Evolutionary conservation across 352 stramenopile species (phyloP).

Genomic region (Phytopythium kandeliae): DNA sequence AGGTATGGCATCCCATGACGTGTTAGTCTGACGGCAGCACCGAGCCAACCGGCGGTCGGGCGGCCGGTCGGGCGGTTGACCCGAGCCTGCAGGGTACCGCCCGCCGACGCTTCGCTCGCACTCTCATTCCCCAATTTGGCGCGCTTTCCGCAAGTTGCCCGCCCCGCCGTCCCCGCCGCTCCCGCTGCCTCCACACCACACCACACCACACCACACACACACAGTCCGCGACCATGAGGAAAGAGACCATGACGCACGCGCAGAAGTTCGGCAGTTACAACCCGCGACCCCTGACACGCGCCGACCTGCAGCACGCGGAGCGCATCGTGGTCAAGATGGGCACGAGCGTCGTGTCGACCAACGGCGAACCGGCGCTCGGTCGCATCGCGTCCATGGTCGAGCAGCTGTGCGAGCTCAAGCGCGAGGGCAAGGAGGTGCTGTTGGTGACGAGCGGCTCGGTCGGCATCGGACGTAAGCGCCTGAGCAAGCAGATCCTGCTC

Average conservation of each 20-base stretch:
- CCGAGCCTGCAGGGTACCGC: no score
- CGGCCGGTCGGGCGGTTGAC: no score
- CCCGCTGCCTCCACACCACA: background rate
- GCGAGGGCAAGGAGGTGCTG: slow-evolving; percentile 85
- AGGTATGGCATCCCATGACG: no score
- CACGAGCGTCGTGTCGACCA: slow-evolving; percentile 93
- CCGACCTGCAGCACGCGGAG: slow-evolving; percentile 69
- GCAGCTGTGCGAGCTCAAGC: slow-evolving; percentile 92
- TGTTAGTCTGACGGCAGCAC: no score
- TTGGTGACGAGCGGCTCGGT: slow-evolving; percentile 90
- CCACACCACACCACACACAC: background rate
- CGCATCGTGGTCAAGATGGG: slow-evolving; percentile 96
- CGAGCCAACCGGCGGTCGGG: no score
- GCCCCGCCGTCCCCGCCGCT: background rate
- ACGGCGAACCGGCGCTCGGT: slow-evolving; percentile 89
- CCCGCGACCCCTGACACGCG: slow-evolving; percentile 49
- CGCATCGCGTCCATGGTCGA: slow-evolving; percentile 90
- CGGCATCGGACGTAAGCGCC: slow-evolving; percentile 89
- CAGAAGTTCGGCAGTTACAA: slow-evolving; percentile 28
- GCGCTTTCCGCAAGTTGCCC: slow-evolving; percentile 5
- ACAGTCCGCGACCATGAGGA: slow-evolving; percentile 22
- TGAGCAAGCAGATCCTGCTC: slow-evolving; percentile 93
- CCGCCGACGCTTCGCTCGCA: no score
- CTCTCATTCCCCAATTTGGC: slow-evolving; percentile 21
- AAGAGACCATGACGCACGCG: slow-evolving; percentile 49